Evolutionary conservation across 2,329 filamentous ascomycete genomes (phyloP).

Genomic region (Didymella glomerata): DNA sequence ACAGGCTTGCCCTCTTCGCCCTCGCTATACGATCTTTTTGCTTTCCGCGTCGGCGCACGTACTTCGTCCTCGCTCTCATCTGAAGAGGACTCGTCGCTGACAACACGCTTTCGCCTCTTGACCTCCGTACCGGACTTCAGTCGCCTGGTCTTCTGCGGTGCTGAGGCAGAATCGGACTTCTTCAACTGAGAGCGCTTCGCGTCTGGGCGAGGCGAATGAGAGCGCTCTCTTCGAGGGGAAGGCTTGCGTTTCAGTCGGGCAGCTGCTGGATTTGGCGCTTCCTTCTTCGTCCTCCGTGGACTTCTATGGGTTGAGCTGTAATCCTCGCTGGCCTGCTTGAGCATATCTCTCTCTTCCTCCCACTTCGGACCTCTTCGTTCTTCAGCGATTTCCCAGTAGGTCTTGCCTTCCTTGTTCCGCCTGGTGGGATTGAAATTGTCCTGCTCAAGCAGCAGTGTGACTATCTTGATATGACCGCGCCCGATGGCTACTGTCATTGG

Average conservation of each 20-base stretch:
- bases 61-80: conserved; percentile 51
- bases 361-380: conserved; percentile 85
- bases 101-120: conserved; percentile 44
- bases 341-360: conserved; percentile 83
- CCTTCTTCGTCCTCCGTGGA: conserved; percentile 47
- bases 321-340: conserved; percentile 78
- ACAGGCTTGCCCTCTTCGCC: conserved; percentile 46
- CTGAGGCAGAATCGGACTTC: conserved; percentile 33
- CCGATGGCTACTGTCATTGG: conserved; percentile 96
- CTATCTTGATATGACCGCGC: conserved; percentile 82
- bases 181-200: conserved; percentile 36
- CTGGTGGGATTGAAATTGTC: conserved; percentile 83
- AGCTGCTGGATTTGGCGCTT: conserved; percentile 37
- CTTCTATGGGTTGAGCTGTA: conserved; percentile 49
- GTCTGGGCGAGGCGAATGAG: conserved; percentile 45
- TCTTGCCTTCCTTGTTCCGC: conserved; percentile 73
- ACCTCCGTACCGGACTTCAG: conserved; percentile 47
- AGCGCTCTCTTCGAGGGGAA: conserved; percentile 46
- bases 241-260: conserved; percentile 45
- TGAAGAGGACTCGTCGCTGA: conserved; percentile 46
- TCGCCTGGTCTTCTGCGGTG: conserved; percentile 46
- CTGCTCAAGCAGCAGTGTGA: conserved; percentile 80
- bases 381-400: conserved; percentile 87
- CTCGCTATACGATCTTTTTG: conserved; percentile 47
- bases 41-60: conserved; percentile 46